Base-by-base conservation (phyloP, 129 eudicot genomes). In the Flaveria brownii region DNA sequence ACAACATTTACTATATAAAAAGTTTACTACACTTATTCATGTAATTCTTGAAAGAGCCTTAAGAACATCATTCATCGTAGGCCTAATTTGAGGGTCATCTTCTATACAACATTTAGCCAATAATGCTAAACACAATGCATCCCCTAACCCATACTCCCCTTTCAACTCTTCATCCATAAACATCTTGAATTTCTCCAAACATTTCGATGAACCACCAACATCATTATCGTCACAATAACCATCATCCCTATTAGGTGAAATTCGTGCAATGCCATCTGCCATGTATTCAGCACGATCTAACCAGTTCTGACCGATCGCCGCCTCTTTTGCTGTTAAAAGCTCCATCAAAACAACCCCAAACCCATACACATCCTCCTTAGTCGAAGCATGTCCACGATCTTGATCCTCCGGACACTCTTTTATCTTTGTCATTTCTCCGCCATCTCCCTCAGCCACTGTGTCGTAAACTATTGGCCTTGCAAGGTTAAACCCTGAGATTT, bases 31-130 rank as follows among this genome's bases (percentile, higher is more conserved):
- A 57, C 8, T 3, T 72, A 3, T n/a, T 75, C 42, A 85, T 49
- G 60, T 74, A 62, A 71, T 66, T 78, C 80, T 83, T 20, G 88
- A 87, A 22, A 87, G 82, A 52, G 84, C 78, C 79, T 78, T 87
- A 50, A 84, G 85, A 74, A 87, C 80, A 78, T 87, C 90, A 71
- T 71, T 84, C 86, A 84, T 84, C 41, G 74, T 81, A 41, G 88
- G 86, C 47, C 88, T 82, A 28, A 57, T 42, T 20, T 78, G 60
- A 7, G 72, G 71, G 18, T 84, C 72, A 61, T 84, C 87, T 63
- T 84, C 84, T 4, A 79, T 68, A 77, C 90, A 86, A 71, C 82
- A 75, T 66, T 84, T 86, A 28, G 87, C 90, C 68, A 86, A 68
- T 49, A 81, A 75, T 71, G 86, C 86, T 52, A 86, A 75, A 71